Evolutionary conservation across 164 flowering plant species (phyloP), one percentile per base, ranked within the genome.

Genomic region (Vitis rupestris): DNA sequence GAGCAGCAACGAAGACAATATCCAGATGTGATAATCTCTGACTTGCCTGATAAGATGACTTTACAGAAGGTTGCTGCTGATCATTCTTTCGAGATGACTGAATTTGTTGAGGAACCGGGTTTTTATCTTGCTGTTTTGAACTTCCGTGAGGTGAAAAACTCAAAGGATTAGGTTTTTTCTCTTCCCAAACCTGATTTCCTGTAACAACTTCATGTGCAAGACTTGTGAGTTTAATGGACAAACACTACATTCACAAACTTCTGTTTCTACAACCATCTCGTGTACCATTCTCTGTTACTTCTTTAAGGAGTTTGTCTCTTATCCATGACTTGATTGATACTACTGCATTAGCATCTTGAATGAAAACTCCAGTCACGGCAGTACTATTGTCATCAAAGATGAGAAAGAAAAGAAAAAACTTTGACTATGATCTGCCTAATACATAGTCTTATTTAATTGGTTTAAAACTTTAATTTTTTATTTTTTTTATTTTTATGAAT

Each of bases 81-180:
- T 19, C 77, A 85, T 79, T 84, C 88, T 11, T 90, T 95, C 70
- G 74, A 82, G 72, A 14, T 91, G 64, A 71, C 74, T 44, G 84
- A 89, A 48, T 90, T 79, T 66, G 79, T 84, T 9, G 97, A 95
- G 64, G 92, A 90, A 59, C 82, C 86, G 64, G 82, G 70, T 5
- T 82, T 95, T 72, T 95, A 87, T 80, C 91, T 95, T 69, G 94
- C 97, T 56, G 88, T 87, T 67, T 75, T 92, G 74, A 82, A 82
- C 69, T 83, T 78, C 66, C 37, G 66, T 44, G 57, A 73, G 63
- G 71, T 54, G 4, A 51, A 49, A 50, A 30, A n/a, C 11, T 10
- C 15, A 11, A 12, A 30, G 61, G 47, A 56, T 48, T 64, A 37
- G 7, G 11, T 31, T 27, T 63, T 54, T 37, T 37, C 6, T 3